Evolutionary conservation across 768 basidiomycete genomes (phyloP).

Genomic region (Rhizopogon sp.): DNA sequence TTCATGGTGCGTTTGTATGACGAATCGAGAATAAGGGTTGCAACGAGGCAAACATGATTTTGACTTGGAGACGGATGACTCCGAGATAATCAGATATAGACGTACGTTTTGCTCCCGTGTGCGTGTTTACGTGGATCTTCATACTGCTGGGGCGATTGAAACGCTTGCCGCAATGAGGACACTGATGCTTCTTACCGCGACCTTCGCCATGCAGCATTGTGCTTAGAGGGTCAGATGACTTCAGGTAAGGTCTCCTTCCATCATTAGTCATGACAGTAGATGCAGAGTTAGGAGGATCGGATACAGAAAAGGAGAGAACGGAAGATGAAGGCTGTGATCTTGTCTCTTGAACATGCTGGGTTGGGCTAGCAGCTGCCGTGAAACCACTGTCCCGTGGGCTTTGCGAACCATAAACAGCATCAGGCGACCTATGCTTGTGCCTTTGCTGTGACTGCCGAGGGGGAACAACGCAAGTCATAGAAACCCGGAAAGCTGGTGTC

Average conservation of each 20-base stretch:
- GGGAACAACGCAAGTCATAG: slow-evolving; percentile 16
- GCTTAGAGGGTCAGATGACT: slow-evolving; percentile 22
- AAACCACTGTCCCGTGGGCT: neutral
- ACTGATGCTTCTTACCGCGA: slow-evolving; percentile 32
- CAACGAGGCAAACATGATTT: slow-evolving; percentile 1
- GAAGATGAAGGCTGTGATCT: slow-evolving; percentile 24
- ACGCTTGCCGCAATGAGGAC: slow-evolving; percentile 34
- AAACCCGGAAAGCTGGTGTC: slow-evolving; percentile 34
- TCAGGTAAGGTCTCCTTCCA: slow-evolving; percentile 23
- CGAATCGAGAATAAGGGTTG: neutral
- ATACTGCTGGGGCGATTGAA: slow-evolving; percentile 39
- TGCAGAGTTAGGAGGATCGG: slow-evolving; percentile 21
- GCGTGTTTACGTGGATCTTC: slow-evolving; percentile 38
- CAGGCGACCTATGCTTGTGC: neutral
- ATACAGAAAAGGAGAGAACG: slow-evolving; percentile 29
- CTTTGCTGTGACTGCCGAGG: neutral
- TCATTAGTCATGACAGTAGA: slow-evolving; percentile 23
- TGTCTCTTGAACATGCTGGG: neutral
- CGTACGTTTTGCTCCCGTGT: slow-evolving; percentile 35
- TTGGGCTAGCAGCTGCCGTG: neutral
- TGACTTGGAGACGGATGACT: neutral
- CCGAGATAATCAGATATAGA: slow-evolving; percentile 9
- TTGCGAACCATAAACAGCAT: slow-evolving; percentile 16
- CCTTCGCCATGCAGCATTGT: slow-evolving; percentile 24
- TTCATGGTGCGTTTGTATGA: neutral